Conservation (phyloP, 768 basidiomycete species). For the Dioszegia aurantiaca region DNA sequence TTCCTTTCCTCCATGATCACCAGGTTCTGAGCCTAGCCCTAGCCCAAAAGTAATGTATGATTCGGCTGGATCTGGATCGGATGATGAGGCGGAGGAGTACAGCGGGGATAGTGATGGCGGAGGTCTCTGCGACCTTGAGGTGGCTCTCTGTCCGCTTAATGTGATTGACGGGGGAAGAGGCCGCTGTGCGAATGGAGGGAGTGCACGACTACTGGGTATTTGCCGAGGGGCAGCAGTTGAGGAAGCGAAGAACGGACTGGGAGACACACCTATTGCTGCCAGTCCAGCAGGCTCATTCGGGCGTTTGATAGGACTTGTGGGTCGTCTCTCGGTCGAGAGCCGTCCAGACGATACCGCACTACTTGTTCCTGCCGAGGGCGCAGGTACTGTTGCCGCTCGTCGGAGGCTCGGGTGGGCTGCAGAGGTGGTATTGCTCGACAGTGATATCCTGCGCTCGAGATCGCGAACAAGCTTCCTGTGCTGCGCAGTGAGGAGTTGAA, state of each 20-base stretch:
- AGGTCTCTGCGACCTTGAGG: constrained; percentile 10
- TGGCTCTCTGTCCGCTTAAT: background rate
- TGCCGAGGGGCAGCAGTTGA: background rate
- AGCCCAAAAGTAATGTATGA: constrained; percentile 15
- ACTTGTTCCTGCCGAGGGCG: background rate
- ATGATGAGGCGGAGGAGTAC: constrained; percentile 28
- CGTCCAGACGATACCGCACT: background rate
- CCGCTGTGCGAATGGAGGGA: constrained; percentile 36
- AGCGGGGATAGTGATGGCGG: constrained; percentile 14
- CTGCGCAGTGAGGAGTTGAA: constrained; percentile 41
- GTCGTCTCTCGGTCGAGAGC: background rate
- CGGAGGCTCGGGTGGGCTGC: constrained; percentile 3
- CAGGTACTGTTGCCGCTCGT: constrained; percentile 5
- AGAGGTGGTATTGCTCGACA: background rate
- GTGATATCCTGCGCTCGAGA: constrained; percentile 34
- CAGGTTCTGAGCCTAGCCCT: background rate
- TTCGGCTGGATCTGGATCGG: constrained; percentile 24
- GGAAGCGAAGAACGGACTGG: constrained; percentile 7
- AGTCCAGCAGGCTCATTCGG: constrained; percentile 1
- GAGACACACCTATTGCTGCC: background rate
- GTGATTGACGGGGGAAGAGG: constrained; percentile 16
- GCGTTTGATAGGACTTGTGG: constrained; percentile 2
- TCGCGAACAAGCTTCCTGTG: constrained; percentile 45
- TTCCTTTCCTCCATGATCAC: background rate
- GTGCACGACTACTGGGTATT: background rate